Conservation (phyloP, 2,329 filamentous ascomycete species). For the Fusarium succisae region DNA sequence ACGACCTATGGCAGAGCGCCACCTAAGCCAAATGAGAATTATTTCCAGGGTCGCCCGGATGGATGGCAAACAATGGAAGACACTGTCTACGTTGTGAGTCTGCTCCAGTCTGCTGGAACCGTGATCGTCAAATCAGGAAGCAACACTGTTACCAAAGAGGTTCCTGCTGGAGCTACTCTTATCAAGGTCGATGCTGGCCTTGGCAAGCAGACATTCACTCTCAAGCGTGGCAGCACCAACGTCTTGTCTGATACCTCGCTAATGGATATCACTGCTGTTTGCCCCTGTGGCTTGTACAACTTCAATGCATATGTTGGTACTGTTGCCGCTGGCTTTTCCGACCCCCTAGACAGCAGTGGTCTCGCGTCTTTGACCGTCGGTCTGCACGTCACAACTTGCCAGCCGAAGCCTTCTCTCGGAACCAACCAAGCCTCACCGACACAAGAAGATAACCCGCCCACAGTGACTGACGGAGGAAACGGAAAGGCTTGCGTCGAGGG, state of each 20-base stretch:
- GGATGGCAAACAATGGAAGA: slow-evolving; percentile 61
- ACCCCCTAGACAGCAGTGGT: slow-evolving; percentile 41
- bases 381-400: slow-evolving; percentile 45
- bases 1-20: slow-evolving; percentile 55
- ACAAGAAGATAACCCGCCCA: slow-evolving; percentile 47
- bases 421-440: slow-evolving; percentile 45
- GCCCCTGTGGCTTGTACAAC: slow-evolving; percentile 64
- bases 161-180: slow-evolving; percentile 41
- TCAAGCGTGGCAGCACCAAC: slow-evolving; percentile 52
- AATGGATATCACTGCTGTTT: slow-evolving; percentile 60
- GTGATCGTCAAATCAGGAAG: slow-evolving; percentile 57
- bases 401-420: slow-evolving; percentile 45
- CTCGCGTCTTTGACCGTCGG: slow-evolving; percentile 43
- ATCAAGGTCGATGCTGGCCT: slow-evolving; percentile 58
- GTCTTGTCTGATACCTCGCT: slow-evolving; percentile 58
- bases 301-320: slow-evolving; percentile 65
- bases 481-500: slow-evolving; percentile 41
- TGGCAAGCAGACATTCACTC: slow-evolving; percentile 53
- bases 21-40: slow-evolving; percentile 59
- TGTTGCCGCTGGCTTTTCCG: slow-evolving; percentile 50
- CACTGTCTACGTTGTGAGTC: slow-evolving; percentile 61
- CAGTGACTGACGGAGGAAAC: not conserved
- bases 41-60: slow-evolving; percentile 61
- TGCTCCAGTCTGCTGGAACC: slow-evolving; percentile 56
- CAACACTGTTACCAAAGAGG: slow-evolving; percentile 49